Conservation (phyloP, 768 basidiomycete species). For the Leccinum subgranulosum region DNA sequence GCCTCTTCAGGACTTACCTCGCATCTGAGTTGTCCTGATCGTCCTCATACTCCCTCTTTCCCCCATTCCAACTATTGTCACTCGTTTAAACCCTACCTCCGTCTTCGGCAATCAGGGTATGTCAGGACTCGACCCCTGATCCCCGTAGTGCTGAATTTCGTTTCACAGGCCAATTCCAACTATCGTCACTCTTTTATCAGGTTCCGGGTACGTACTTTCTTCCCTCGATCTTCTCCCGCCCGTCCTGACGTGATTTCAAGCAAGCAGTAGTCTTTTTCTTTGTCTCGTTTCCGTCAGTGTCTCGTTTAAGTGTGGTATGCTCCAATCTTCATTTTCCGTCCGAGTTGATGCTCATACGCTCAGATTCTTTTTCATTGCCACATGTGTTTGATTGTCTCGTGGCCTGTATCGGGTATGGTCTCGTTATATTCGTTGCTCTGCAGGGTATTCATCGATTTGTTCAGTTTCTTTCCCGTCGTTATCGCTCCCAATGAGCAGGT, state of each 20-base stretch:
- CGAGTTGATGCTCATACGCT: background rate
- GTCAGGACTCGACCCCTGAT: background rate
- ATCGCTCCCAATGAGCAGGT: background rate
- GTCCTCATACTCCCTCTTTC: background rate
- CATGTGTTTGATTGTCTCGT: background rate
- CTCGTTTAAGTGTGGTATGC: conserved; percentile 2
- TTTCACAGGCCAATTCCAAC: conserved; percentile 3
- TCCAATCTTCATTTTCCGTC: background rate
- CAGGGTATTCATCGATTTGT: background rate
- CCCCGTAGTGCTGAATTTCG: background rate
- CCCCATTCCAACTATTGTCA: conserved; percentile 15
- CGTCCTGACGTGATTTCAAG: background rate
- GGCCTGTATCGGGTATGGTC: conserved; percentile 4
- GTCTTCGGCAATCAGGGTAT: conserved; percentile 3
- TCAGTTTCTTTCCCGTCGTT: conserved; percentile 1
- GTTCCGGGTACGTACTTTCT: background rate
- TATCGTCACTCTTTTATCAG: conserved; percentile 15
- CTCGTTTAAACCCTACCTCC: conserved; percentile 4
- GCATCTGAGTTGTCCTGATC: background rate
- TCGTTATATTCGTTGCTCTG: background rate
- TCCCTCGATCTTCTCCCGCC: background rate
- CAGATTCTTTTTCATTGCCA: background rate
- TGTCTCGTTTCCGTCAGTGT: background rate
- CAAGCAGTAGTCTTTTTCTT: background rate
- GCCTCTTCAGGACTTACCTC: background rate